Evolutionary conservation across 331 rosid genomes (phyloP).

Genomic region (Erythrophleum ivorense): DNA sequence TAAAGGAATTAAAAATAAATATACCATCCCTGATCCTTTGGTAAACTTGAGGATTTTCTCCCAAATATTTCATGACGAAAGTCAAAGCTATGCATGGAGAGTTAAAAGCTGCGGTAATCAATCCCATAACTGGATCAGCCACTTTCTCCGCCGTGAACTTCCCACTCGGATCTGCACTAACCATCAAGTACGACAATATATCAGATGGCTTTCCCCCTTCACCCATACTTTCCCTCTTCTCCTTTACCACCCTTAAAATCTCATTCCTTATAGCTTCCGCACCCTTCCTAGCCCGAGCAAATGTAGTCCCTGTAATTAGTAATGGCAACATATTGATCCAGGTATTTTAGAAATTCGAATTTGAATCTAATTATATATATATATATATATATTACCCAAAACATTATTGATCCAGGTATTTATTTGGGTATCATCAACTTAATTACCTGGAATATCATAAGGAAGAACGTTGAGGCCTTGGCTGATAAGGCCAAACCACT

Average conservation of each 20-base stretch:
- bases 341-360: too few relatives aligned
- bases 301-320: neutral
- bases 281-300: neutral
- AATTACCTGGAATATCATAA: neutral
- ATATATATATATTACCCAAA: too few relatives aligned
- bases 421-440: too few relatives aligned
- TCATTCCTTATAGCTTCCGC: neutral
- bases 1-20: too few relatives aligned
- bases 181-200: neutral
- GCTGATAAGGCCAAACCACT: neutral
- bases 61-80: neutral
- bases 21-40: neutral
- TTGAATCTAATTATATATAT: too few relatives aligned
- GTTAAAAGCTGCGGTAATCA: neutral
- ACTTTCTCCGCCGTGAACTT: neutral
- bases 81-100: neutral
- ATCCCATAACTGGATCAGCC: neutral
- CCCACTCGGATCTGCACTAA: neutral
- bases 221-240: neutral
- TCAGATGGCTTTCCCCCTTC: slow-evolving; percentile 2
- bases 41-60: slow-evolving; percentile 10
- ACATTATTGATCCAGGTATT: too few relatives aligned
- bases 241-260: neutral
- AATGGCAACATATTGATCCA: neutral
- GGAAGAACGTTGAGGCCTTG: slow-evolving; percentile 4